phyloP scores from a whole-genome alignment of 306 rosid genomes.

The Bauhinia variegata region DNA sequence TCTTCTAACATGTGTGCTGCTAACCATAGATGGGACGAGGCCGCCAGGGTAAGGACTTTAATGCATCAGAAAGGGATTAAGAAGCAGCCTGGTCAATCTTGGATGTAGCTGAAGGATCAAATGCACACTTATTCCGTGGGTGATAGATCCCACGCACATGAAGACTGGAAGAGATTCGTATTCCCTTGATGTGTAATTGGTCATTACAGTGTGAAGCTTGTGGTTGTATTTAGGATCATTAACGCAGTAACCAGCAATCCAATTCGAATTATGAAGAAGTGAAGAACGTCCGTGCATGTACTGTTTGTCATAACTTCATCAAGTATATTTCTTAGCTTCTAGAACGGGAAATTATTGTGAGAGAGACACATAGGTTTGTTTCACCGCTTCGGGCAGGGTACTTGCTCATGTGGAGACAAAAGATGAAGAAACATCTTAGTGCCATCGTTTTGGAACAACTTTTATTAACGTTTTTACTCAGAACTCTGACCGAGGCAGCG shows the following conservation, averaged over 20 bases:
- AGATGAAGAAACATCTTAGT: constrained; percentile 10
- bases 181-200: constrained; percentile 50
- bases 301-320: constrained; percentile 72
- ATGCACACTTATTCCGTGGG: constrained; percentile 64
- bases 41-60: constrained; percentile 60
- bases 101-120: constrained; percentile 74
- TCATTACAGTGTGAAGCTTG: constrained; percentile 83
- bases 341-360: constrained; percentile 60
- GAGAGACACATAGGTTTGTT: constrained; percentile 73
- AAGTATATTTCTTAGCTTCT: constrained; percentile 73
- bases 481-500: constrained; percentile 25
- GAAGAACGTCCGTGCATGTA: constrained; percentile 74
- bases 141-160: constrained; percentile 64
- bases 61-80: constrained; percentile 74
- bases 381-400: constrained; percentile 69
- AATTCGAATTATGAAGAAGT: constrained; percentile 74
- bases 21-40: constrained; percentile 71
- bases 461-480: constrained; percentile 28
- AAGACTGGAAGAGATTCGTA: constrained; percentile 80
- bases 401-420: constrained; percentile 70
- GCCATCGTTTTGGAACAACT: constrained; percentile 25
- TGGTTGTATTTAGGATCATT: constrained; percentile 60
- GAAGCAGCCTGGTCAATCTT: constrained; percentile 82
- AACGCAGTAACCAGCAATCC: constrained; percentile 51
- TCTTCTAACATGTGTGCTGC: constrained; percentile 70